Evolutionary conservation across 352 stramenopile species (phyloP), one percentile per base, ranked within the genome.

Genomic region (Phytophthora boehmeriae): DNA sequence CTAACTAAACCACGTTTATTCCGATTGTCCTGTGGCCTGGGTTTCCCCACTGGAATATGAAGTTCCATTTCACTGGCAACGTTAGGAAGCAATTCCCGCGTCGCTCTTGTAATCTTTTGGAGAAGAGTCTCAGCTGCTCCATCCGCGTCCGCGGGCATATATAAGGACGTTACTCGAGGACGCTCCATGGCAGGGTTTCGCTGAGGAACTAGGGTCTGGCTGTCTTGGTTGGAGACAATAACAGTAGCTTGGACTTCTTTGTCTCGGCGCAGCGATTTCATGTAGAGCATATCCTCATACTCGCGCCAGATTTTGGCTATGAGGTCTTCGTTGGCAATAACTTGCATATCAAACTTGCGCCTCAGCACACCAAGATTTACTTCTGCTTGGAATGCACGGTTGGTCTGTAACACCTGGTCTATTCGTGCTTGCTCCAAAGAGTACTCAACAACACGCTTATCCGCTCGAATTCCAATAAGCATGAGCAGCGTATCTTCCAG

Each of bases 131-230:
- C 71, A 1, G 68, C 71, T 3, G 54, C 58, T 1, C 51, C 60
- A 0, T 67, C 46, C 0, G 63, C 62, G n/a, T 83, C 69, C 28
- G 68, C 25, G 0, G 80, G 83, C 20, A 92, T 72, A 25, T 79
- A 73, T 47, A 78, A 68, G 6, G 71, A 69, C 27, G 78, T 17
- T 20, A 92, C 42, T 14, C 80, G 64, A 16, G 74, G 66, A 1
- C 83, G 71, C 36, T 93, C 85, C n/a, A 81, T 71, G 11, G 83
- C 78, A 2, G 85, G 78, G 19, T 89, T 92, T 2, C 85, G 64
- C 41, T 88, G 76, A 5, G 80, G 82, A 14, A 88, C 73, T 2
- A 92, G 70, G 3, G 85, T 93, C 55, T 93, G 85, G 0, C 71
- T 74, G 4, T 52, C 30, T 10, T 78, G 36, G 2, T 86, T 66